Evolutionary conservation across 148 eudicot genomes (phyloP), one percentile per base, ranked within the genome.

Genomic region (Agrostemma githago): DNA sequence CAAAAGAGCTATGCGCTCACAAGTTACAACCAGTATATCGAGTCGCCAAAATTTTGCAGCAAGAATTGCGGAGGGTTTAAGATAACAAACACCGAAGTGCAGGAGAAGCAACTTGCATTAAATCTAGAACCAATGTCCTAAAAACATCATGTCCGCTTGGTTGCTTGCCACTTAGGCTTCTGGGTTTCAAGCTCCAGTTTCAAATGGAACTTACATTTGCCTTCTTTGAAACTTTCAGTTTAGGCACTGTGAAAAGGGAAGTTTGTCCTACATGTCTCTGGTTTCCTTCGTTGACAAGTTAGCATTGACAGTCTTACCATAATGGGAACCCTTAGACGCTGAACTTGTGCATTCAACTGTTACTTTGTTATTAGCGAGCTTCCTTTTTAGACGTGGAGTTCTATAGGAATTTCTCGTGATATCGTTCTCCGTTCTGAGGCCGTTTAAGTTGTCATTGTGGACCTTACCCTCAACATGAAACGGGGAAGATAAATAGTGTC

Each of bases 151-250:
- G 8, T 41, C 48, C 41, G 34, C 17, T 9, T 6, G 9, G 58
- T 16, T 42, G 59, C 21, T 57, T 64, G 57, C 48, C 60, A 62
- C 65, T 53, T 38, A 16, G 74, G 26, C 5, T 71, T 71, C 8
- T 19, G 46, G 39, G 59, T 62, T 75, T 71, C 78, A 70, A 54
- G 72, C 68, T 76, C 57, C 17, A 58, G 53, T 72, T 80, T 80
- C 69, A 79, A 19, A 70, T 61, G 66, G 38, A 79, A 79, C 44
- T 62, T 17, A 75, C 56, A 65, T 39, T 65, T 16, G 53, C 42
- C 64, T 70, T 80, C 72, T 59, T 73, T 4, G 57, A 57, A 39
- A 57, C 17, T 16, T 56, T 60, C 56, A 66, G 15, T 57, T 72
- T 64, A 15, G 65, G 77, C 65, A 66, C 66, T 73, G 53, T 65